Conservation (phyloP, 2,329 filamentous ascomycete species). For the Chaetomiaceae sp. region DNA sequence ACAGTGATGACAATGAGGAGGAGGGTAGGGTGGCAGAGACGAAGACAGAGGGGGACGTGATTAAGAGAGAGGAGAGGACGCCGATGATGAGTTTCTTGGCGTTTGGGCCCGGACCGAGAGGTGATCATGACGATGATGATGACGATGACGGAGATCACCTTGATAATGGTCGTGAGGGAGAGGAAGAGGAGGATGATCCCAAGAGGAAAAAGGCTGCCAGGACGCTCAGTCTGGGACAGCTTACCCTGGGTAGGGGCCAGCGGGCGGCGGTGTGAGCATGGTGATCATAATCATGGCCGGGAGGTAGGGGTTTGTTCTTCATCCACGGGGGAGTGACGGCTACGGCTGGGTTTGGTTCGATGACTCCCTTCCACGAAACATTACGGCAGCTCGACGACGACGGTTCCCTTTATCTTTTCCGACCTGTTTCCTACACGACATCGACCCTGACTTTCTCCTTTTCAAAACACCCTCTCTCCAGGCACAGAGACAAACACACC, state of each 20-base stretch:
- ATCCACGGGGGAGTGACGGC: too few species aligned
- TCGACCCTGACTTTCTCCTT: too few species aligned
- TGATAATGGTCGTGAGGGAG: conserved; percentile 32
- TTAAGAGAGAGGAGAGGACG: conserved; percentile 42
- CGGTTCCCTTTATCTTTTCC: too few species aligned
- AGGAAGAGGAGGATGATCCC: conserved; percentile 26
- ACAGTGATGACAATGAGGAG: conserved; percentile 22
- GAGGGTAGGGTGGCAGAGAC: conserved; percentile 32
- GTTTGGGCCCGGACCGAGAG: conserved; percentile 36
- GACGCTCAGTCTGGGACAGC: conserved; percentile 59
- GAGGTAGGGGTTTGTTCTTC: too few species aligned
- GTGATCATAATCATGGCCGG: too few species aligned
- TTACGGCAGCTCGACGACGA: too few species aligned
- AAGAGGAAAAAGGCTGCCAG: conserved; percentile 51
- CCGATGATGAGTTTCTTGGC: conserved; percentile 34
- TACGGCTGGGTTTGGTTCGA: too few species aligned
- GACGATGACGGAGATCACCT: conserved; percentile 35
- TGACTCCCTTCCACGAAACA: too few species aligned
- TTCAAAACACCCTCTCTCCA: too few species aligned
- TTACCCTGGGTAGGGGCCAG: conserved; percentile 44
- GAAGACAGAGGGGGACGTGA: too few species aligned
- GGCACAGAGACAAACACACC: too few species aligned
- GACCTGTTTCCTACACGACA: too few species aligned
- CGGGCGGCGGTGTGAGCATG: conserved; percentile 24
- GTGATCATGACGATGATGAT: conserved; percentile 33